Evolutionary conservation across 2,329 filamentous ascomycete species (phyloP).

Genomic region (Aspergillus candidus): DNA sequence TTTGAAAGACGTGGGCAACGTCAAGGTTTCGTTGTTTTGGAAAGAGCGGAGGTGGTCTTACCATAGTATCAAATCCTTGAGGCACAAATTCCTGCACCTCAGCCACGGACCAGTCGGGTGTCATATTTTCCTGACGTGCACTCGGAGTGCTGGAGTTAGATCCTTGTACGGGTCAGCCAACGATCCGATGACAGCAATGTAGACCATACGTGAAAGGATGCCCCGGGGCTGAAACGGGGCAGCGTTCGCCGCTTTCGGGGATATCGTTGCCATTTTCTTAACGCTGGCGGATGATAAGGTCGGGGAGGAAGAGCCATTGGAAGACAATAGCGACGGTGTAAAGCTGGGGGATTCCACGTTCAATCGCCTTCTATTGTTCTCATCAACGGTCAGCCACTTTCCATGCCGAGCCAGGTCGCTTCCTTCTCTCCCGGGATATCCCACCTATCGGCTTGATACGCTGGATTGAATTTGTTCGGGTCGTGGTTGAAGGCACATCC

Average conservation of each 20-base stretch:
- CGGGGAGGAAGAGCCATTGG: conserved; percentile 30
- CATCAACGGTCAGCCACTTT: conserved; percentile 15
- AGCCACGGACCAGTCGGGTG: conserved; percentile 41
- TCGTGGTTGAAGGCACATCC: conserved; percentile 85
- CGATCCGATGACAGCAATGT: background rate
- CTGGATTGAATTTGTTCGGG: conserved; percentile 53
- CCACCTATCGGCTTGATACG: conserved; percentile 37
- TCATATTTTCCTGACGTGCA: conserved; percentile 34
- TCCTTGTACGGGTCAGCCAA: conserved; percentile 28
- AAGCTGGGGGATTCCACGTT: conserved; percentile 97
- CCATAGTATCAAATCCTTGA: conserved; percentile 48
- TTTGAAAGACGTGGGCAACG: background rate
- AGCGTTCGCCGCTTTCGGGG: conserved; percentile 83
- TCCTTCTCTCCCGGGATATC: conserved; percentile 7
- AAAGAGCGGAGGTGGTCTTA: conserved; percentile 30
- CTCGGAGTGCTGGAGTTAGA: conserved; percentile 38
- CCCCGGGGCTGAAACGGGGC: conserved; percentile 51
- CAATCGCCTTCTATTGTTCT: conserved; percentile 59
- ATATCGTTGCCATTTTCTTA: conserved; percentile 69
- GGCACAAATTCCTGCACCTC: conserved; percentile 49
- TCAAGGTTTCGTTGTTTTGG: background rate
- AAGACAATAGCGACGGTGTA: conserved; percentile 56
- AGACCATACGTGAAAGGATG: conserved; percentile 33
- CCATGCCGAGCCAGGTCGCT: conserved; percentile 3
- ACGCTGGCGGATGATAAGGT: conserved; percentile 16